Conservation (phyloP, 78 protist species). For the Protostelium mycophagum region DNA sequence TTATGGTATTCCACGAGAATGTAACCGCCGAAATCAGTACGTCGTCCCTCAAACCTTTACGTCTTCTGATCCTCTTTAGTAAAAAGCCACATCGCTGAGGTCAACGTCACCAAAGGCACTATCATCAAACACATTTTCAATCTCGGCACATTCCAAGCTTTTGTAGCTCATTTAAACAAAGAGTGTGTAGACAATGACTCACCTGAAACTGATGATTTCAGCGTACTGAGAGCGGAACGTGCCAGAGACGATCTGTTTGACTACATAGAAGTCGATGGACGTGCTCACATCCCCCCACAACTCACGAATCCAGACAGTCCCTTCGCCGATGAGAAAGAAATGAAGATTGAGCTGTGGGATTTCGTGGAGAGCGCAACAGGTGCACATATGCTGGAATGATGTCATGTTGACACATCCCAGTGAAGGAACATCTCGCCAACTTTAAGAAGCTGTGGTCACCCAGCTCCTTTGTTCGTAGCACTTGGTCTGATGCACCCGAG, state of each 20-base stretch:
- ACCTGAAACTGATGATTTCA: not conserved
- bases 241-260: not conserved
- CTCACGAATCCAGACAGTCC: not conserved
- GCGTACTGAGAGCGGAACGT: not conserved
- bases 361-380: not conserved
- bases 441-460: not conserved
- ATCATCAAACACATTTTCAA: not conserved
- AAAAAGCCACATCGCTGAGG: not conserved
- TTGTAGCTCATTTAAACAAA: not conserved
- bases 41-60: not conserved
- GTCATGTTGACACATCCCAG: not conserved
- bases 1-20: no score
- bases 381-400: not conserved
- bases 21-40: no score
- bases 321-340: not conserved
- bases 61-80: not conserved
- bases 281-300: not conserved
- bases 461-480: not conserved
- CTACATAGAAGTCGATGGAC: not conserved
- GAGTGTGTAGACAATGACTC: no score
- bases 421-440: not conserved
- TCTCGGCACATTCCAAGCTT: not conserved
- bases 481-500: not conserved
- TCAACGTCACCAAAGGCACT: not conserved
- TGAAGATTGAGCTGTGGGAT: not conserved